Percentiles rank a stretch among this genome's conserved stretches.
phyloP scores from a whole-genome alignment of 129 eudicot species.

The Glebionis coronaria region DNA sequence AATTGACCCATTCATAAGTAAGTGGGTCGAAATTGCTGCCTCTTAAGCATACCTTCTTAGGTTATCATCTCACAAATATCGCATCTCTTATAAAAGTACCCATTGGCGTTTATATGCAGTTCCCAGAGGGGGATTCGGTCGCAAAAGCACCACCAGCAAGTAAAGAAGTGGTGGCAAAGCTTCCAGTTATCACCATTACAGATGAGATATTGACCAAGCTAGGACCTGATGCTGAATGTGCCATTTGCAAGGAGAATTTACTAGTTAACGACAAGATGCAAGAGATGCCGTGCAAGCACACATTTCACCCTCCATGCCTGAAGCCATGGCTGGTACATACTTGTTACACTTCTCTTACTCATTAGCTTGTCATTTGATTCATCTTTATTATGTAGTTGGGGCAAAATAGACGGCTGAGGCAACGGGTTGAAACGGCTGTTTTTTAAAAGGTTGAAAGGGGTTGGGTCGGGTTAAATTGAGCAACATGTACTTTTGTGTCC shows the following conservation, averaged over 20 bases:
- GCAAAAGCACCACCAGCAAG: slow-evolving; percentile 91
- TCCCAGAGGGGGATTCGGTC: slow-evolving; percentile 47
- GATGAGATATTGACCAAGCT: slow-evolving; percentile 48
- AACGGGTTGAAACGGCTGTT: too few species aligned
- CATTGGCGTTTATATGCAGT: slow-evolving; percentile 28
- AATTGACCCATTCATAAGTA: background rate
- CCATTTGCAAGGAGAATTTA: slow-evolving; percentile 87
- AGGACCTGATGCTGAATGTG: slow-evolving; percentile 77
- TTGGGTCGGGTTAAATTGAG: too few species aligned
- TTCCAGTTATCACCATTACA: slow-evolving; percentile 70
- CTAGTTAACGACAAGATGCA: slow-evolving; percentile 75
- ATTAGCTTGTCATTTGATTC: background rate
- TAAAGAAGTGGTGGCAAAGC: slow-evolving; percentile 86
- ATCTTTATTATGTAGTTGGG: too few species aligned
- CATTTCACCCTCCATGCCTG: slow-evolving; percentile 93
- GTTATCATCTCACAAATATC: background rate
- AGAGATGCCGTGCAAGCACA: slow-evolving; percentile 93
- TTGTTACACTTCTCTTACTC: background rate
- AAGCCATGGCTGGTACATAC: slow-evolving; percentile 91
- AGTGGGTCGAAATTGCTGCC: background rate
- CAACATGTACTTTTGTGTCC: too few species aligned
- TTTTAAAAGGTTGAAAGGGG: too few species aligned
- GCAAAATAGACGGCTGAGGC: background rate
- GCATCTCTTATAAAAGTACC: background rate
- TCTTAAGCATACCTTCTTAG: background rate